Evolutionary conservation across 768 basidiomycete species (phyloP), one percentile per base, ranked within the genome.

Genomic region (Lepiota venenata): DNA sequence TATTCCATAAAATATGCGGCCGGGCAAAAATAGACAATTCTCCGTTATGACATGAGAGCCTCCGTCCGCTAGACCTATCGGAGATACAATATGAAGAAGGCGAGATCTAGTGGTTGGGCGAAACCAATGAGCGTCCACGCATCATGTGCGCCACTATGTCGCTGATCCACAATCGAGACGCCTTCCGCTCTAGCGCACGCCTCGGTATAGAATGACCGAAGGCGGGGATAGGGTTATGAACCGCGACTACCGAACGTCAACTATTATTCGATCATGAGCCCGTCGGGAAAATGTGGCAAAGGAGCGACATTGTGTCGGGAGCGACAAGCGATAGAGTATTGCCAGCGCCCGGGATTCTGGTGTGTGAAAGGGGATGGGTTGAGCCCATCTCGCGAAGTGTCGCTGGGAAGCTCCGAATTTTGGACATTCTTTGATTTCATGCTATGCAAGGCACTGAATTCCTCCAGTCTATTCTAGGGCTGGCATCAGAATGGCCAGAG

Each of bases 391-490:
- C 18, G 41, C 40, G 52, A 53, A 53, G 52, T 38, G 46, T 39
- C 44, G 36, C 52, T 40, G 47, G 44, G 52, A 53, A 53, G 52
- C 37, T 18, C 45, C 44, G 18, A 53, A 47, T 29, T 40, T 18
- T 47, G 45, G 45, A 27, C 37, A 32, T 53, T 53, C 52, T 53
- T 53, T 53, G 52, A 53, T 53, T 53, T 53, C 39, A 53, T 53
- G 52, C 52, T 53, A 53, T 53, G 52, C 52, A 53, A 53, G 52
- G 52, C 27, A 53, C 52, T 53, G 52, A 20, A 46, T 53, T 53
- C 52, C 25, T 52, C 22, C 27, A 40, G n/a, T 35, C 52, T 53
- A 53, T 53, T 53, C 40, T 36, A 18, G 21, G n/a, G 37, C 22
- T 18, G n/a, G 32, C 12, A 14, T 45, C 36, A n/a, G 36, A 35